These are phyloP conservation scores for Chrysochromulina tobinii DNA, from an alignment of 78 protist genomes.

Conservation along the genomic window DNA sequence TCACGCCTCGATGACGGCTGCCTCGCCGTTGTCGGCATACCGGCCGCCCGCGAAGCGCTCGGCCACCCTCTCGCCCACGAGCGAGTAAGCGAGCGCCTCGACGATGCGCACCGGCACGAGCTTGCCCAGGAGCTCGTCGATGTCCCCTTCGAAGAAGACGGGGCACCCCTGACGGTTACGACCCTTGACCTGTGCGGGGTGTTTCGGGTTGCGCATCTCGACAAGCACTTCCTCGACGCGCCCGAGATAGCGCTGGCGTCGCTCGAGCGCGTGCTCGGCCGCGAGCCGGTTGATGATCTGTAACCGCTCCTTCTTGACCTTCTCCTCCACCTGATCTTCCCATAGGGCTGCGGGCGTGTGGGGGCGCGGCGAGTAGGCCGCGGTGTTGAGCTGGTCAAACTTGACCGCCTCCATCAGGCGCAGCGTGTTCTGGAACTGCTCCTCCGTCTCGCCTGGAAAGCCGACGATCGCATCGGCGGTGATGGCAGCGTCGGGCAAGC, in stretches of 20 bases:
- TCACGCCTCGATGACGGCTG: neutral
- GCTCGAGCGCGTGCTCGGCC: neutral
- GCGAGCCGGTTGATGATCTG: slow-evolving; percentile 16
- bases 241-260: slow-evolving; percentile 21
- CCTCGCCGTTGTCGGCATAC: neutral
- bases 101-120: slow-evolving; percentile 17
- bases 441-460: slow-evolving; percentile 53
- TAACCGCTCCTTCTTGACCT: slow-evolving; percentile 32
- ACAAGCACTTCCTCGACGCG: slow-evolving; percentile 38
- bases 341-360: slow-evolving; percentile 53
- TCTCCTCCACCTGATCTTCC: slow-evolving; percentile 12
- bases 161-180: slow-evolving; percentile 26
- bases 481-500: slow-evolving; percentile 43
- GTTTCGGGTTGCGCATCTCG: neutral
- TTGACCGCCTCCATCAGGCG: neutral
- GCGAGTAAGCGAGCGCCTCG: neutral
- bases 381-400: slow-evolving; percentile 41
- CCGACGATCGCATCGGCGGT: slow-evolving; percentile 52
- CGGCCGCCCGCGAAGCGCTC: neutral
- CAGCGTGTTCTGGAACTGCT: slow-evolving; percentile 38
- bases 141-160: slow-evolving; percentile 18
- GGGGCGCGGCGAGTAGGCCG: slow-evolving; percentile 55
- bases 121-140: slow-evolving; percentile 20
- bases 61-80: neutral
- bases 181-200: slow-evolving; percentile 2